phyloP scores from a whole-genome alignment of 495 filamentous ascomycete species.

The Echria macrotheca region DNA sequence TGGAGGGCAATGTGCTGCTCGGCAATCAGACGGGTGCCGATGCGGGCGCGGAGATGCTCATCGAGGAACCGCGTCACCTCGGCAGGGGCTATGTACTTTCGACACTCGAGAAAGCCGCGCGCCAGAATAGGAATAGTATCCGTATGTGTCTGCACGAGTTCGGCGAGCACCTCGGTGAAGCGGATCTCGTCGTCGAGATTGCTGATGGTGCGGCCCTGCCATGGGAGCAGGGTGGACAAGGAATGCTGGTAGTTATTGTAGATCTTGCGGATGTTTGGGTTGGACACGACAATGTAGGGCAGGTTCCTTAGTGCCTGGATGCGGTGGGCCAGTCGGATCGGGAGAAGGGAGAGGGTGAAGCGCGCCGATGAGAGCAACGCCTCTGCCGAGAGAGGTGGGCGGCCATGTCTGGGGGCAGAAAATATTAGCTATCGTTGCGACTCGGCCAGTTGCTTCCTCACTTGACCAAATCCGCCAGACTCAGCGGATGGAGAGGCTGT shows the following conservation, averaged over 20 bases:
- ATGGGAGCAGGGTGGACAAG: slow-evolving; percentile 80
- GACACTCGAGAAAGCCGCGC: slow-evolving; percentile 84
- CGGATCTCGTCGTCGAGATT: slow-evolving; percentile 81
- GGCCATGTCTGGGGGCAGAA: slow-evolving; percentile 61
- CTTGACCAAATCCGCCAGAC: slow-evolving; percentile 83
- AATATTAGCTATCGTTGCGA: neutral
- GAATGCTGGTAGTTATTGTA: slow-evolving; percentile 95
- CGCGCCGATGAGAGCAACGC: slow-evolving; percentile 84
- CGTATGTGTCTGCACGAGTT: slow-evolving; percentile 85
- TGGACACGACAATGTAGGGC: slow-evolving; percentile 95
- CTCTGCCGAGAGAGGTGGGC: slow-evolving; percentile 74
- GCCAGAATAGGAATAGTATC: slow-evolving; percentile 94
- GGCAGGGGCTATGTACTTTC: slow-evolving; percentile 70
- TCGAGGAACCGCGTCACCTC: slow-evolving; percentile 91
- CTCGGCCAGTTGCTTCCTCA: slow-evolving; percentile 37
- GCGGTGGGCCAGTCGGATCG: slow-evolving; percentile 88
- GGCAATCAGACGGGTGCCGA: slow-evolving; percentile 88
- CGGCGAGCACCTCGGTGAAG: slow-evolving; percentile 87
- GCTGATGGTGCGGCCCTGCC: slow-evolving; percentile 67
- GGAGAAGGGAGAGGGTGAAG: slow-evolving; percentile 88
- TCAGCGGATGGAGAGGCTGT: slow-evolving; percentile 73
- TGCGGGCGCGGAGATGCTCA: slow-evolving; percentile 86
- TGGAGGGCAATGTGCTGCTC: slow-evolving; percentile 96
- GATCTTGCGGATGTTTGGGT: slow-evolving; percentile 84
- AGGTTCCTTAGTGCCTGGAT: slow-evolving; percentile 89